Base-by-base conservation (phyloP, 208 protist genomes). In the Acanthamoeba polyphaga region DNA sequence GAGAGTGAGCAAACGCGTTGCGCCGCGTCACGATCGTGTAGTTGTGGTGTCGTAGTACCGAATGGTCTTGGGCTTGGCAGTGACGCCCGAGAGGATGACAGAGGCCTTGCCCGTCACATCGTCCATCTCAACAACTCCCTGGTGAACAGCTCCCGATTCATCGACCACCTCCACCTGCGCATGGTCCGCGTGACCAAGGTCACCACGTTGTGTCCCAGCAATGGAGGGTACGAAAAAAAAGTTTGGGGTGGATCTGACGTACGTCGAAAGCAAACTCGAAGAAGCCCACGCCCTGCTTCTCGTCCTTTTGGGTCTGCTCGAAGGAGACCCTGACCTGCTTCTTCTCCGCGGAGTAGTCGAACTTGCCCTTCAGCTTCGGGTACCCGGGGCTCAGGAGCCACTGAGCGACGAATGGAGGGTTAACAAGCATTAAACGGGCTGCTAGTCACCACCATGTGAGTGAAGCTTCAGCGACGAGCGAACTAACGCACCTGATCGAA, bases 301-400 rank as follows among this genome's bases (percentile, higher is more conserved):
- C 84, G 53, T 90, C 84, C 58, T 90, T 90, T 17, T 90, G 84
- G 19, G 84, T 90, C 27, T 90, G 84, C 13, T 62, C 84, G 29
- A 90, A 90, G 53, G 55, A 70, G 46, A 90, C n/a, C 15, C 27
- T 17, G 55, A 90, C 55, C 84, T 90, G 84, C 55, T 90, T 90
- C 58, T 62, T 90, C 34, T 62, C 84, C 0, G 58, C 55, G 1
- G 51, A 62, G 84, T 90, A 90, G 8, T 49, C 55, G 19, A 70
- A 90, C 53, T 90, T 68, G 51, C 84, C 84, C 32, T 62, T 90
- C n/a, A 90, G 55, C 43, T 90, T 62, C 17, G 84, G 84, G 7
- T 90, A 90, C 5, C 84, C 84, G 17, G 55, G 51, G 84, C 84
- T 84, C 34, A 84, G 76, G 8, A 84, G 76, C 76, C 76, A 84